Conservation (phyloP, 495 filamentous ascomycete genomes). For the Penicillium riverlandense region DNA sequence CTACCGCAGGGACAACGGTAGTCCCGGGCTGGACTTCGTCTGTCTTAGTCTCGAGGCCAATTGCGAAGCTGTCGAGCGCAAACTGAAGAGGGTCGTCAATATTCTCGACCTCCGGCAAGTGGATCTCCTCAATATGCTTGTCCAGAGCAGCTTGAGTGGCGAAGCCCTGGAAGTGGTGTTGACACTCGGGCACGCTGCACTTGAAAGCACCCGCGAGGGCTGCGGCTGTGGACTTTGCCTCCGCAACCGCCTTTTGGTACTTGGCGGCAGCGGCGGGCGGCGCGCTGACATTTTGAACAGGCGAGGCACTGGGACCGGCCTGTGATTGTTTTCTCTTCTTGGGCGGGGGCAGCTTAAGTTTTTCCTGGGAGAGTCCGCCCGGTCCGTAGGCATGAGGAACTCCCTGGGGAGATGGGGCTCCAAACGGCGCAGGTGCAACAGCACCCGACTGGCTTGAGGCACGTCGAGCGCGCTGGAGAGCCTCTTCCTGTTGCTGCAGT, state of each 20-base stretch:
- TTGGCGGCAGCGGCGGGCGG: conserved; percentile 23
- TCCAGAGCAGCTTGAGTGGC: conserved; percentile 35
- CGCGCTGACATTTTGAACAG: conserved; percentile 16
- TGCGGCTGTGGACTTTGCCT: conserved; percentile 26
- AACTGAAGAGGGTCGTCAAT: conserved; percentile 43
- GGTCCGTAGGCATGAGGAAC: conserved; percentile 50
- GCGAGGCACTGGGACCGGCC: conserved; percentile 22
- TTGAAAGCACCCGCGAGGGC: conserved; percentile 27
- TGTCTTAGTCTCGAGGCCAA: conserved; percentile 22
- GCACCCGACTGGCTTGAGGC: conserved; percentile 56
- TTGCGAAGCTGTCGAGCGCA: conserved; percentile 36
- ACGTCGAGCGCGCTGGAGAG: conserved; percentile 32
- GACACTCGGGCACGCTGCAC: conserved; percentile 39
- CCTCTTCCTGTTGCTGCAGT: conserved; percentile 42
- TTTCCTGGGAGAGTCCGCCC: conserved; percentile 41
- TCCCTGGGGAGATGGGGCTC: conserved; percentile 64
- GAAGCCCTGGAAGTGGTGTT: conserved; percentile 39
- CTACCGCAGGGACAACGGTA: conserved; percentile 4
- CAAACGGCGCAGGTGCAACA: conserved; percentile 57
- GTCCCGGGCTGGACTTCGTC: conserved; percentile 15
- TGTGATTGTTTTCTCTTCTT: conserved; percentile 53
- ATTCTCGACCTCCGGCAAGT: conserved; percentile 33
- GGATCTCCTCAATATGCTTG: conserved; percentile 40
- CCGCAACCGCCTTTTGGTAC: conserved; percentile 27
- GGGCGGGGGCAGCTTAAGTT: conserved; percentile 53